Base-by-base conservation (phyloP, 1,139 yeast genomes). In the Yamadazyma membranifaciens region DNA sequence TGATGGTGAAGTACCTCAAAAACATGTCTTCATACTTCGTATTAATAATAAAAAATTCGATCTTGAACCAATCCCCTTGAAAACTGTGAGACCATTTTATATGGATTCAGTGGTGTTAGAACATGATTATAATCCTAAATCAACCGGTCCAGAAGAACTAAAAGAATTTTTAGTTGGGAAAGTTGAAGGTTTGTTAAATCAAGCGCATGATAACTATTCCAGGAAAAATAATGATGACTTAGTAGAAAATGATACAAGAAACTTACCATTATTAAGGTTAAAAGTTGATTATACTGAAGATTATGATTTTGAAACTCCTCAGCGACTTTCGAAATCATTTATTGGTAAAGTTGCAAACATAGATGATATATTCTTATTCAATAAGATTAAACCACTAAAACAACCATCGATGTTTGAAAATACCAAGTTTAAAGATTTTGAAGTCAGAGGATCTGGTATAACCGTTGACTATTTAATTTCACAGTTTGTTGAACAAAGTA, bases 311-410 rank as follows among this genome's bases (percentile, higher is more conserved):
- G 98, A 91, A 53, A 91, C 92, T 54, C 87, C 96, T 0, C 73
- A 95, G 42, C 65, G 97, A 45, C 87, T 92, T 51, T 88, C 97
- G 4, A 88, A 91, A 54, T 67, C 87, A 51, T 94, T 91, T 69
- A 95, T 87, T 6, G 97, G 96, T 0, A 74, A 73, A 47, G 95
- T 92, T 3, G 98, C 98, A 10, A 92, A 92, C 57, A 80, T 84
- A 9, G 84, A 87, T 54, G 95, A 91, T 52, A 87, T 91, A 9
- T 79, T 92, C 2, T 83, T 80, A 38, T 85, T 86, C 55, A 79
- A 80, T 54, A 78, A 82, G 55, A 75, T 67, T 52, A 52, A 41
- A 9, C 44, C 44, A 16, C 36, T 34, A 4, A 42, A 38, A 13
- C 36, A 32, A 13, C 31, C 32, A 11, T n/a, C 24, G 14, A 30